Evolutionary conservation across 2,329 filamentous ascomycete species (phyloP).

Genomic region (Zarea fungicola): DNA sequence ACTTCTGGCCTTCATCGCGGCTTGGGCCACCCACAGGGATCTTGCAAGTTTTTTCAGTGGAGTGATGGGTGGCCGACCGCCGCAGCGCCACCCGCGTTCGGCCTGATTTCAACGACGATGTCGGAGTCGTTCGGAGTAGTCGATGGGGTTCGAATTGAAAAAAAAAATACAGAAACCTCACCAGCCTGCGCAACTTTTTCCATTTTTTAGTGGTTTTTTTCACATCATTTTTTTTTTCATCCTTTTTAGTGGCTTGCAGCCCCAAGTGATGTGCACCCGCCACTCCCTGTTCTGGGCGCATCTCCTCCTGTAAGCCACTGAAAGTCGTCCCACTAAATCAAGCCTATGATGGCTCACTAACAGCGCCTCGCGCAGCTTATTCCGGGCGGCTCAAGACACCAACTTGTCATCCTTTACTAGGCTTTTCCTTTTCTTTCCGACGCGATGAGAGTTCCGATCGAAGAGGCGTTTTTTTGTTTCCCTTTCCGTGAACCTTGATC

Average conservation of each 20-base stretch:
- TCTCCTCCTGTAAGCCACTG: no score
- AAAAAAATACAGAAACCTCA: neutral
- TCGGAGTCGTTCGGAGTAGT: slow-evolving; percentile 1
- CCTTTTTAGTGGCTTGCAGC: no score
- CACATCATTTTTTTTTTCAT: no score
- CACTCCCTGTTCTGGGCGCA: no score
- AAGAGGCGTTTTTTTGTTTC: neutral
- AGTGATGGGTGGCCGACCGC: neutral
- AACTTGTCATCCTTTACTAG: neutral
- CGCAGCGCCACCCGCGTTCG: slow-evolving; percentile 7
- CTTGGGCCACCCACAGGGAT: neutral
- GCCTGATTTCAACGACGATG: slow-evolving; percentile 2
- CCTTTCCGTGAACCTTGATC: no score
- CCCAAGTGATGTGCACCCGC: no score
- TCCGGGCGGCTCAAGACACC: no score
- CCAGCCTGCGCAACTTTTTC: no score
- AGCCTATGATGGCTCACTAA: no score
- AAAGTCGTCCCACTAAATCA: no score
- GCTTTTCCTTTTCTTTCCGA: neutral
- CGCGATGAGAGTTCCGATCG: neutral
- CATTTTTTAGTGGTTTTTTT: no score
- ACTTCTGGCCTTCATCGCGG: neutral
- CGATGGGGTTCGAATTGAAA: neutral
- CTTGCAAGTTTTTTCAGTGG: neutral
- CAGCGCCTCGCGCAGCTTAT: no score